A percentile compares a stretch with the other conserved stretches of the same genome.
These are phyloP conservation scores for Glonium stellatum DNA, from an alignment of 495 filamentous ascomycete species.

Conservation along the genomic window DNA sequence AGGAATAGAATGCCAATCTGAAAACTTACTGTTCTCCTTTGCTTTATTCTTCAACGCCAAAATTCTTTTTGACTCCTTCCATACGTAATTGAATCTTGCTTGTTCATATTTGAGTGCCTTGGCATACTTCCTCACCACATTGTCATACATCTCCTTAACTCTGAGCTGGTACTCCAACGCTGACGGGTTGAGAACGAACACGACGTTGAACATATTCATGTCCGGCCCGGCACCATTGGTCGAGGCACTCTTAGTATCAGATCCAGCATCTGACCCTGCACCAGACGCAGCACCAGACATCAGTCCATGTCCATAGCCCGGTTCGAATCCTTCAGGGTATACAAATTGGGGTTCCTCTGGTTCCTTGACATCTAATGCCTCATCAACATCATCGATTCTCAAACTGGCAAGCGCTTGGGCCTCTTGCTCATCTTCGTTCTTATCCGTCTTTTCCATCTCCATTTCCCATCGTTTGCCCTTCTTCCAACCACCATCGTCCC, in stretches of 20 bases:
- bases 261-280: slow-evolving; percentile 24
- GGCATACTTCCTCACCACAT: slow-evolving; percentile 82
- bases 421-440: slow-evolving; percentile 21
- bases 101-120: slow-evolving; percentile 89
- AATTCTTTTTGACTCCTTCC: slow-evolving; percentile 75
- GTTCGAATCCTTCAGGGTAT: slow-evolving; percentile 33
- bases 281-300: slow-evolving; percentile 27
- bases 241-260: slow-evolving; percentile 33
- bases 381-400: slow-evolving; percentile 12
- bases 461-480: slow-evolving; percentile 61
- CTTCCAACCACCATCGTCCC: slow-evolving; percentile 79
- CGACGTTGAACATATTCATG: slow-evolving; percentile 96
- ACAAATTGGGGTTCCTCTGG: slow-evolving; percentile 14
- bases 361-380: slow-evolving; percentile 34
- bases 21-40: slow-evolving; percentile 47
- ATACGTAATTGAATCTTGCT: slow-evolving; percentile 77
- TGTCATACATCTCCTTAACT: slow-evolving; percentile 72
- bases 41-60: slow-evolving; percentile 69
- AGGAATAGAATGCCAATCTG: slow-evolving; percentile 32
- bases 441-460: slow-evolving; percentile 24
- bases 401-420: slow-evolving; percentile 13
- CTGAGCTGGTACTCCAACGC: slow-evolving; percentile 66
- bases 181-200: slow-evolving; percentile 80
- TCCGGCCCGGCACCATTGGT: slow-evolving; percentile 41
- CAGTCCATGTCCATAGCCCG: slow-evolving; percentile 28